Evolutionary conservation across 2,329 filamentous ascomycete species (phyloP), one percentile per base, ranked within the genome.

Genomic region (Penicillium sp.): DNA sequence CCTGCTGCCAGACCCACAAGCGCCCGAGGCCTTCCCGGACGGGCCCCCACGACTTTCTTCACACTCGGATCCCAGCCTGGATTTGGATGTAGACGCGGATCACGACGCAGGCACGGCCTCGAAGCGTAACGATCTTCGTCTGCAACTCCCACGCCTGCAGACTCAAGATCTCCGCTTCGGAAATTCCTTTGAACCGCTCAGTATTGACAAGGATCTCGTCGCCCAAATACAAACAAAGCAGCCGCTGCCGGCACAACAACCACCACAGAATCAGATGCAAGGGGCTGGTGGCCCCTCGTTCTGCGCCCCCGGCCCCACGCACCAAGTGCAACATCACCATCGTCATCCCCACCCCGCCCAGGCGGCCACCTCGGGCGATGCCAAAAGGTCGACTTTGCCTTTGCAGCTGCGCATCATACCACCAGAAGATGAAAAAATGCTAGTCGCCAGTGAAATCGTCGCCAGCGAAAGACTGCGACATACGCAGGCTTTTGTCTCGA

Each of bases 381-480:
- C 27, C 27, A 37, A 41, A 37, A n/a, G 16, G 39, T 41, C 43
- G 14, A 46, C 36, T 37, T 33, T 49, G 19, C 41, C 36, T 37
- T 33, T 49, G 19, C 41, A 39, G 43, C 19, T 36, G 39, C 40
- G 39, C 47, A 35, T 41, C 43, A 37, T 52, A 11, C 57, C 55
- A 9, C 43, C 55, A 22, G 60, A 55, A 18, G 64, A 66, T 41
- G 70, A 72, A 22, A 72, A 71, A 49, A 67, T 71, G 6, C 61
- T 68, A 39, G 61, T 69, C 5, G 54, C 60, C 2, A 60, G 60
- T 33, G 67, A 51, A 13, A 19, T 68, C 33, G 61, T 69, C 6
- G 54, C 60, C 3, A 60, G 60, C 22, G 67, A 62, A 50, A 70
- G 65, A 46, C 54, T 60, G 52, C 61, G 61, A 1, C 54, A 60